Percentiles rank a stretch among this genome's conserved stretches.
Conservation (phyloP, 768 basidiomycete genomes). For the Suillus alpinus region DNA sequence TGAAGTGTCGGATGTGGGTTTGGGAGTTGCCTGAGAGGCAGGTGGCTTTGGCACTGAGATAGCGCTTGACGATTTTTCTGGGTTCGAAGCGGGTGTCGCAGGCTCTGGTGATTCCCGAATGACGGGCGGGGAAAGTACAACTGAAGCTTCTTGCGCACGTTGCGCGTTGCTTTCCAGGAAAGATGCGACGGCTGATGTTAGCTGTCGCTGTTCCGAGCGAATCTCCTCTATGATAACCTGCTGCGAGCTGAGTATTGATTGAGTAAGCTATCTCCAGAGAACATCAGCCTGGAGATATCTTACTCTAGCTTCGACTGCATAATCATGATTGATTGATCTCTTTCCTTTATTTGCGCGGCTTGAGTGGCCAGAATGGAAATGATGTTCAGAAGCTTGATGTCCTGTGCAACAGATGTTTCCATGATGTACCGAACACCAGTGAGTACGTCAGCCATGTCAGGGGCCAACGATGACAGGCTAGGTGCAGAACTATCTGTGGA, state of each 20-base stretch:
- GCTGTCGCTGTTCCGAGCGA: neutral
- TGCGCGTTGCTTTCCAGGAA: neutral
- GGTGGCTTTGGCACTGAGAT: neutral
- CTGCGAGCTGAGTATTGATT: neutral
- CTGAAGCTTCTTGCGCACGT: neutral
- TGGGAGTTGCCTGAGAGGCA: neutral
- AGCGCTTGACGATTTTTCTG: neutral
- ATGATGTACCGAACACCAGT: neutral
- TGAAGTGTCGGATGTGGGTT: neutral
- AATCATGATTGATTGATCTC: neutral
- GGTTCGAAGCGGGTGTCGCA: neutral
- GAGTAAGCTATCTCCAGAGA: neutral
- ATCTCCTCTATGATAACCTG: neutral
- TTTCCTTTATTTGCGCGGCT: neutral
- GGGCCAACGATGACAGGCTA: neutral
- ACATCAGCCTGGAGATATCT: neutral
- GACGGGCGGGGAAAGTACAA: neutral
- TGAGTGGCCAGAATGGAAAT: neutral
- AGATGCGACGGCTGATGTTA: neutral
- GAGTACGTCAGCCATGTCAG: neutral
- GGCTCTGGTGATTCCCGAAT: neutral
- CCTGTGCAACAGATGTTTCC: neutral
- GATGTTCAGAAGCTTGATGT: neutral
- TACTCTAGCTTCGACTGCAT: slow-evolving; percentile 2
- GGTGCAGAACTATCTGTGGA: neutral